These are phyloP conservation scores for Pelargonium fulgidum DNA, from an alignment of 441 rosid species.

Conservation along the genomic window DNA sequence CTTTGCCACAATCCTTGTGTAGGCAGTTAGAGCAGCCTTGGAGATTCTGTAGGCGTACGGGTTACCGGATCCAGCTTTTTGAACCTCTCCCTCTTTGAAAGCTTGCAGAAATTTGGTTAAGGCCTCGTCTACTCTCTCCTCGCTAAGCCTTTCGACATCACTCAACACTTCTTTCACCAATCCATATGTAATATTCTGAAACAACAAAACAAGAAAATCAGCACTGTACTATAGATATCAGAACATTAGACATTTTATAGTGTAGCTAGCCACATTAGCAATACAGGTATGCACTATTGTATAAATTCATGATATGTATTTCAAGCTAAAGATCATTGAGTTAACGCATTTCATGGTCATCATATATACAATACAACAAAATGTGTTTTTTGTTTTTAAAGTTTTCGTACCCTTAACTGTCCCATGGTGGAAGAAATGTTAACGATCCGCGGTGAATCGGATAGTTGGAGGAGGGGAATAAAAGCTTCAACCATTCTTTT, in stretches of 20 bases:
- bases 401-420: background rate
- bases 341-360: no score
- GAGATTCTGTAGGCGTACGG: conserved; percentile 23
- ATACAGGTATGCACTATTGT: no score
- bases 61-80: conserved; percentile 24
- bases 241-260: no score
- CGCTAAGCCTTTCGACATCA: conserved; percentile 31
- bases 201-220: background rate
- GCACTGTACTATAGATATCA: no score
- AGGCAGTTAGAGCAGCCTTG: conserved; percentile 35
- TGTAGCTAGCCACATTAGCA: no score
- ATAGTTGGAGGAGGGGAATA: background rate
- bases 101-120: conserved; percentile 27
- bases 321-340: no score
- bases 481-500: background rate
- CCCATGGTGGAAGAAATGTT: background rate
- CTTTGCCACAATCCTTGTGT: conserved; percentile 35
- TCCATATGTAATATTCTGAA: conserved; percentile 25
- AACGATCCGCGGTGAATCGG: background rate
- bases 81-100: conserved; percentile 24
- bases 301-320: no score
- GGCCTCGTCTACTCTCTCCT: conserved; percentile 32
- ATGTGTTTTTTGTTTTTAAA: no score
- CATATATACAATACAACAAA: no score
- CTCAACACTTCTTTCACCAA: conserved; percentile 24